phyloP scores from a whole-genome alignment of 2,329 filamentous ascomycete species.

The Diaporthe capsici region DNA sequence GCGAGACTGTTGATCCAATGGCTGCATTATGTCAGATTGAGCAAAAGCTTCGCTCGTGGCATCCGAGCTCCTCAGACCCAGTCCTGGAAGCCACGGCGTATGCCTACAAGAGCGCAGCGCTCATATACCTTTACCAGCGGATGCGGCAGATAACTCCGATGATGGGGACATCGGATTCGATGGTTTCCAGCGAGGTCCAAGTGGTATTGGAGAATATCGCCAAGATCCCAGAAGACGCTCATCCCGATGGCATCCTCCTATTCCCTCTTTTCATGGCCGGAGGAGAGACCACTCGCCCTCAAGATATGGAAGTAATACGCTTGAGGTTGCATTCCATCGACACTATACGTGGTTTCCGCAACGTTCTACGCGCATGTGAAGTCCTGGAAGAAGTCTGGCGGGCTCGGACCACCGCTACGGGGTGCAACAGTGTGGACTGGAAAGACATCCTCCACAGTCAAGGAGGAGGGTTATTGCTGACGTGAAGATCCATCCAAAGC shows the following conservation, averaged over 20 bases:
- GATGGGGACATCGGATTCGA: too few species aligned
- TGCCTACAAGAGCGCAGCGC: background rate
- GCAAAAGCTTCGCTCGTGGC: background rate
- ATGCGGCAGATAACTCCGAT: background rate
- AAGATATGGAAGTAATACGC: background rate
- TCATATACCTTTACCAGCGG: conserved; percentile 1
- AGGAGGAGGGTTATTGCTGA: background rate
- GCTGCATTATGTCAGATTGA: background rate
- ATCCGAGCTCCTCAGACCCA: background rate
- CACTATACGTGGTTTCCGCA: background rate
- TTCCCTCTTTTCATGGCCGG: conserved; percentile 2
- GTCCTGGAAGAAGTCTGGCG: background rate
- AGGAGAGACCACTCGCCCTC: background rate
- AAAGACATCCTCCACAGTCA: background rate
- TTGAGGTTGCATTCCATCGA: background rate
- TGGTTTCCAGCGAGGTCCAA: background rate
- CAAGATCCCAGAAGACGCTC: conserved; percentile 2
- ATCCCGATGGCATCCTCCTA: background rate
- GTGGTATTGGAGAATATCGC: background rate
- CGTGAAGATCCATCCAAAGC: background rate
- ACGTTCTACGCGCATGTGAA: background rate
- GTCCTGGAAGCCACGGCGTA: background rate
- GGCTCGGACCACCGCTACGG: background rate
- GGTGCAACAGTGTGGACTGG: background rate
- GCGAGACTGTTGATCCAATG: background rate